These are phyloP conservation scores for Mayamaea pseudoterrestris DNA, from an alignment of 108 stramenopile species.

Conservation along the genomic window DNA sequence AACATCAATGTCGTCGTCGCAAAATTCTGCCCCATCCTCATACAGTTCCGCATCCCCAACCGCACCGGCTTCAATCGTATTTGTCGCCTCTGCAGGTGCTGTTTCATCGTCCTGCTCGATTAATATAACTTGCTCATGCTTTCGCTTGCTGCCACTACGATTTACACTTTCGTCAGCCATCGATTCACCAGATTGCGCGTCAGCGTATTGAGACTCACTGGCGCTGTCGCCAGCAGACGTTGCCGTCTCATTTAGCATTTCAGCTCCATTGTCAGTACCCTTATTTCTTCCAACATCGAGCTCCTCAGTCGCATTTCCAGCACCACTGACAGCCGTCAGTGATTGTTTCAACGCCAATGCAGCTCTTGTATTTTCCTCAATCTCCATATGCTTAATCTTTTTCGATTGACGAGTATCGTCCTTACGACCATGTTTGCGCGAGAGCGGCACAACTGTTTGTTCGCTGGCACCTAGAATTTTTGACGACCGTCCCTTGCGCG, in stretches of 20 bases:
- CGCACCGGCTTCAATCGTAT: neutral
- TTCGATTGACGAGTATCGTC: constrained; percentile 32
- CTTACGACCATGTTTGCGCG: constrained; percentile 27
- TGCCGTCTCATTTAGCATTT: neutral
- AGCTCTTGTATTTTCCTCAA: constrained; percentile 48
- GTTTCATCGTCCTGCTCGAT: constrained; percentile 5
- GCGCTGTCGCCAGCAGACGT: constrained; percentile 2
- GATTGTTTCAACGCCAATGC: constrained; percentile 49
- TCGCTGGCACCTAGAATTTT: constrained; percentile 39
- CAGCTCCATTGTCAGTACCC: neutral
- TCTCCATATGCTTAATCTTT: constrained; percentile 28
- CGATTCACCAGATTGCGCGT: constrained; percentile 15
- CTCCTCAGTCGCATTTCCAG: neutral
- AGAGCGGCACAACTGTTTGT: constrained; percentile 16
- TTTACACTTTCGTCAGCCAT: constrained; percentile 14
- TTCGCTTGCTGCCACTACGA: neutral
- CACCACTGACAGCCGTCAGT: constrained; percentile 3
- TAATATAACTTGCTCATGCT: constrained; percentile 1
- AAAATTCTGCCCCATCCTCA: constrained; percentile 48
- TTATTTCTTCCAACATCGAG: neutral
- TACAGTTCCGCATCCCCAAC: constrained; percentile 30
- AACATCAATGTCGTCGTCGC: constrained; percentile 23
- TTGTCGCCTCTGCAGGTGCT: neutral
- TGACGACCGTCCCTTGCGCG: constrained; percentile 45
- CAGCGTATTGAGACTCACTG: neutral